Base-by-base conservation (phyloP, 1,139 yeast genomes). In the Chernovozyma aurita region DNA sequence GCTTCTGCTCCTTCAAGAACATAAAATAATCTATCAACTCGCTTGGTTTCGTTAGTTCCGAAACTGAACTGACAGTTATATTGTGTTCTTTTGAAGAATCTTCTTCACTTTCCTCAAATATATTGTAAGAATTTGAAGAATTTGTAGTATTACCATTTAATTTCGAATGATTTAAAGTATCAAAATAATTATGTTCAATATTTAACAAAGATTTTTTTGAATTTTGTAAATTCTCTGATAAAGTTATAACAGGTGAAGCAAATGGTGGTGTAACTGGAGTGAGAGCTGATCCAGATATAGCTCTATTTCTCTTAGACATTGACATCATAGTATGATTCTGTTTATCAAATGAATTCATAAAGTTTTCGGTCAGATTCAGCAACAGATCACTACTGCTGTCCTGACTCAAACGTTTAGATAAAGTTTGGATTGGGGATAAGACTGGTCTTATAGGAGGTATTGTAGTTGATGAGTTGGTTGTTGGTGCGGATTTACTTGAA, bases 111-210 rank as follows among this genome's bases (percentile, higher is more conserved):
- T 26, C 28, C 6, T 33, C 36, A 33, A 29, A 28, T 20, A 21
- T 20, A 12, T 14, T 16, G 9, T 22, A 18, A 15, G 31, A 29
- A n/a, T 13, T 18, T 17, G 36, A 33, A 13, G 34, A 31, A 18
- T 33, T 30, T 16, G 36, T 24, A 12, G 36, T 18, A 12, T 21
- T 22, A 9, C n/a, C 24, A 6, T 21, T 12, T 13, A 29, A 31
- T 33, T 32, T 38, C 15, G 34, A 14, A 11, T 12, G 28, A 15
- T 32, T 46, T 37, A 53, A 44, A 15, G 44, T 39, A 27, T 63
- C 67, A 40, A 68, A 63, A 45, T 61, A 68, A 42, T 47, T 61
- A 40, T 65, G 70, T 41, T 69, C 73, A 18, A 66, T 54, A 30
- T 52, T 54, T 18, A 51, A 49, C 34, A 69, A 42, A 26, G 59